Conservation (phyloP, 306 rosid genomes). For the Quillaja saponaria region DNA sequence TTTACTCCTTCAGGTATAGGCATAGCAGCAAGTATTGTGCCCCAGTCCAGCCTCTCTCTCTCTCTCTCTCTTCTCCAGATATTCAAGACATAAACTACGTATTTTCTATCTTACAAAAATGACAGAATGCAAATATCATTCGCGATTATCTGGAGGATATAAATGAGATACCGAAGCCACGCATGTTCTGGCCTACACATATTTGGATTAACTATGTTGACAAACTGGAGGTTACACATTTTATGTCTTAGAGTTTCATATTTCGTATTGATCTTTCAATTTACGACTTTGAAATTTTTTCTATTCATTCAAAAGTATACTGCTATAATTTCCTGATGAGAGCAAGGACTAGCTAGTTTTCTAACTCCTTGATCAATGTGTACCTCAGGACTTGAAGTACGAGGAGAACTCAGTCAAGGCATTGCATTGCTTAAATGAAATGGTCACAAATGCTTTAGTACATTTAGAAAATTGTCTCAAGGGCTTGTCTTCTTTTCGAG, state of each 20-base stretch:
- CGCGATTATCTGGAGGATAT: conserved; percentile 75
- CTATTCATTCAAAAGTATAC: too few species aligned
- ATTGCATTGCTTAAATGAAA: conserved; percentile 68
- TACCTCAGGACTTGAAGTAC: conserved; percentile 53
- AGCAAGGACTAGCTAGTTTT: too few species aligned
- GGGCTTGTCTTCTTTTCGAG: conserved; percentile 52
- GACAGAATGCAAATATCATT: conserved; percentile 67
- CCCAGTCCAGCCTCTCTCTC: too few species aligned
- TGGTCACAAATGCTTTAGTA: conserved; percentile 59
- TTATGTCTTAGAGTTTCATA: conserved; percentile 3
- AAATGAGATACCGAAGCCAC: conserved; percentile 66
- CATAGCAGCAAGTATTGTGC: too few species aligned
- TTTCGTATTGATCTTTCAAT: too few species aligned
- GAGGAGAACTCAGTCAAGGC: conserved; percentile 61
- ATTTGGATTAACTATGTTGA: conserved; percentile 66
- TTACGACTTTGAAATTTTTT: too few species aligned
- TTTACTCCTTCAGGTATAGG: conserved; percentile 70
- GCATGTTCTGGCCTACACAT: conserved; percentile 71
- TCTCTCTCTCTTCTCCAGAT: too few species aligned
- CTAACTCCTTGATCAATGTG: not conserved
- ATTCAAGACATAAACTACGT: not conserved
- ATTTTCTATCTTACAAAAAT: not conserved
- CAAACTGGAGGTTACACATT: conserved; percentile 54
- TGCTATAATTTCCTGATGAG: too few species aligned
- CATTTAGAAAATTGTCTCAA: conserved; percentile 55